Evolutionary conservation across 2,329 filamentous ascomycete genomes (phyloP).

Genomic region (Graphilbum fragrans): DNA sequence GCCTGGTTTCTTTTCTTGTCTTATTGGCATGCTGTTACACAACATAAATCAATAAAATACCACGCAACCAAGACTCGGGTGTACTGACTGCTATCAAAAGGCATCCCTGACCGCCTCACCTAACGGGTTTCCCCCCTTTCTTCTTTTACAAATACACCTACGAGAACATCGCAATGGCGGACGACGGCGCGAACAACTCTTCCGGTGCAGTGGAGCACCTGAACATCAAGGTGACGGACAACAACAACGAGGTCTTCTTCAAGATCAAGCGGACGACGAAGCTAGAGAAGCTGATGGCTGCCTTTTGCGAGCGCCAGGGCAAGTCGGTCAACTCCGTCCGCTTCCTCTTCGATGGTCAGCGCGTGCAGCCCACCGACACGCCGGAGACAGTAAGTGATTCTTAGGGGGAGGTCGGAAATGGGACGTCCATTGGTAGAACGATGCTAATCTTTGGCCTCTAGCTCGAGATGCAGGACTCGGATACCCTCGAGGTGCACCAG

Average conservation of each 20-base stretch:
- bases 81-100: too few relatives aligned
- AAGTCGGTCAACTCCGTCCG: constrained; percentile 76
- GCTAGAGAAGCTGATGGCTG: constrained; percentile 95
- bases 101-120: too few relatives aligned
- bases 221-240: constrained; percentile 98
- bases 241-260: constrained; percentile 99
- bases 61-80: too few relatives aligned
- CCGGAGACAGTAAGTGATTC: constrained; percentile 66
- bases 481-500: constrained; percentile 93
- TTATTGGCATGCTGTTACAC: too few relatives aligned
- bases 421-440: neutral
- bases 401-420: too few relatives aligned
- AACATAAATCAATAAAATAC: too few relatives aligned
- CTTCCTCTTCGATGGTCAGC: constrained; percentile 91
- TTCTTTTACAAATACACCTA: too few relatives aligned
- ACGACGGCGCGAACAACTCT: constrained; percentile 11
- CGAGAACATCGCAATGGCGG: constrained; percentile 21
- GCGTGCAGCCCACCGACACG: constrained; percentile 79
- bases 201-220: constrained; percentile 54
- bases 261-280: constrained; percentile 98
- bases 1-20: too few relatives aligned
- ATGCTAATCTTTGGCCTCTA: neutral
- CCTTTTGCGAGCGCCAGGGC: constrained; percentile 92
- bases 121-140: too few relatives aligned
- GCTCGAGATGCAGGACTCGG: constrained; percentile 81